These are phyloP conservation scores for Debaryomyces udenii DNA, from an alignment of 1,139 yeast genomes.

Conservation along the genomic window DNA sequence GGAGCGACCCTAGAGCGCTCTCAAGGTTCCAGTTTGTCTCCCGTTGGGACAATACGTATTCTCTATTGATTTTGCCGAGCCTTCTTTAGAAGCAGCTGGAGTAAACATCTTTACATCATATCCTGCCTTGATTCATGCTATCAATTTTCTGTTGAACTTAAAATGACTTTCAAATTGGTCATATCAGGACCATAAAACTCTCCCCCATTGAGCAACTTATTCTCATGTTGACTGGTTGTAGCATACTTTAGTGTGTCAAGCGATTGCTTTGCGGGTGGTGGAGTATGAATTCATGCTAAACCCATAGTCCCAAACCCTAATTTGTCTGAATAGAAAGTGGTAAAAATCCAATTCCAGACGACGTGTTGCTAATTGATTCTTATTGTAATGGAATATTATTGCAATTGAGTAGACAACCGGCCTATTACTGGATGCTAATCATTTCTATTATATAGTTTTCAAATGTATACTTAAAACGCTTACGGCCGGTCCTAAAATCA, in stretches of 20 bases:
- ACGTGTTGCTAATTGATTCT: too few relatives aligned
- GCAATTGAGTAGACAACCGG: too few relatives aligned
- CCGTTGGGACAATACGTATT: slow-evolving; percentile 50
- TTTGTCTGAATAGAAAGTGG: slow-evolving; percentile 28
- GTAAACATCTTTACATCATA: slow-evolving; percentile 30
- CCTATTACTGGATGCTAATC: too few relatives aligned
- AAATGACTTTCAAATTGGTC: slow-evolving; percentile 58
- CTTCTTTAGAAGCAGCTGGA: slow-evolving; percentile 56
- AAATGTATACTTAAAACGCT: too few relatives aligned
- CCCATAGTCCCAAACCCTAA: slow-evolving; percentile 70
- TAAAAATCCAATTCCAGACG: too few relatives aligned
- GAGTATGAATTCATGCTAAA: slow-evolving; percentile 54
- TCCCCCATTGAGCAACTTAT: slow-evolving; percentile 69
- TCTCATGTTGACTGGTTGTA: slow-evolving; percentile 45
- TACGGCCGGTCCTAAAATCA: too few relatives aligned
- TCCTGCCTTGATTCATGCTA: slow-evolving; percentile 73
- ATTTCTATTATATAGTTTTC: too few relatives aligned
- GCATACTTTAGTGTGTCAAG: slow-evolving; percentile 51
- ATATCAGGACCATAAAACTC: slow-evolving; percentile 70
- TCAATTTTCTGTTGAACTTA: slow-evolving; percentile 52
- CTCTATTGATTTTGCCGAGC: slow-evolving; percentile 53
- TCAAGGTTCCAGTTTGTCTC: slow-evolving; percentile 50
- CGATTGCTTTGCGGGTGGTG: slow-evolving; percentile 49
- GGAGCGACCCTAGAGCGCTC: slow-evolving; percentile 69
- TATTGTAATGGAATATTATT: too few relatives aligned